Evolutionary conservation across 192 early-diverging fungal genomes (phyloP).

Genomic region (Backusella liffmaniae): DNA sequence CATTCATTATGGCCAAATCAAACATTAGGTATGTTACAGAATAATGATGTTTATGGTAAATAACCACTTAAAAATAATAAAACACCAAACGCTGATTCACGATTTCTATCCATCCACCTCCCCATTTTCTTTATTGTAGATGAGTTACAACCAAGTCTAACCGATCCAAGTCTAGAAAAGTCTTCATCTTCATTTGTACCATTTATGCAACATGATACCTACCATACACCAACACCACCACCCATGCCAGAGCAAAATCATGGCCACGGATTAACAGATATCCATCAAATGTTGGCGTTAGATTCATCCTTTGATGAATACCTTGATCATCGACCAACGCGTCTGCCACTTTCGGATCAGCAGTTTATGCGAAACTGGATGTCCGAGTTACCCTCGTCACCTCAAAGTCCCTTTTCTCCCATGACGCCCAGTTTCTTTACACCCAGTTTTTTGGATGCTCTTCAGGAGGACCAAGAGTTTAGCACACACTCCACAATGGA

Average conservation of each 20-base stretch:
- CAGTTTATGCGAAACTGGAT: slow-evolving; percentile 21
- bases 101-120: not conserved
- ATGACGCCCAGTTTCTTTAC: slow-evolving; percentile 71
- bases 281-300: slow-evolving; percentile 10
- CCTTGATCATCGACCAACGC: not conserved
- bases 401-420: slow-evolving; percentile 33
- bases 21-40: not conserved
- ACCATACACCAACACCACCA: not conserved
- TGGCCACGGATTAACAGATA: not conserved
- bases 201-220: not conserved
- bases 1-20: not conserved
- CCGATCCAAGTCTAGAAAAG: not conserved
- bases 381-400: slow-evolving; percentile 8
- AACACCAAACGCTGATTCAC: not conserved
- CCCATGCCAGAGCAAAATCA: not conserved
- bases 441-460: slow-evolving; percentile 65
- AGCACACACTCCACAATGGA: not conserved
- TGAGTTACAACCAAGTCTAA: not conserved
- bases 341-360: not conserved
- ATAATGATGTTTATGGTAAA: not conserved
- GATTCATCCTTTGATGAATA: not conserved
- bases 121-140: not conserved
- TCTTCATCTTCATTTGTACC: not conserved
- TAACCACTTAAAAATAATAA: not conserved
- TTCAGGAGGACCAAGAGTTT: slow-evolving; percentile 41